Percentiles rank a stretch among this genome's conserved stretches.
Evolutionary conservation across 495 filamentous ascomycete genomes (phyloP).

Genomic region (Lepidopterella palustris): DNA sequence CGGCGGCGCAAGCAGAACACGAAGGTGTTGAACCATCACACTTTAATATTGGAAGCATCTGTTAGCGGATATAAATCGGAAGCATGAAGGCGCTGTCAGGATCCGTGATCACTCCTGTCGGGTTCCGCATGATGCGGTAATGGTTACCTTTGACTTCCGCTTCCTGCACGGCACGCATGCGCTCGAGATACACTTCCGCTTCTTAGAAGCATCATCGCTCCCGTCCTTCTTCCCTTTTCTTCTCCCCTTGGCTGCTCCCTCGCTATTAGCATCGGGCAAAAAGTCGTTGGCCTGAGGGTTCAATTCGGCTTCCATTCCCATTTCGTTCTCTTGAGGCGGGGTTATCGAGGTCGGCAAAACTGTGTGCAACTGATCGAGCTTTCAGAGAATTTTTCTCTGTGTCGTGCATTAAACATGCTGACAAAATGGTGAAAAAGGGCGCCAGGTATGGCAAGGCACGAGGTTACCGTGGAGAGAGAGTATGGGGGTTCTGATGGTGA

Average conservation of each 20-base stretch:
- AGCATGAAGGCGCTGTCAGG: no score
- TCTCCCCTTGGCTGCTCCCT: slow-evolving; percentile 13
- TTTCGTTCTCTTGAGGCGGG: not conserved
- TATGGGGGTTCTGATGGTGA: no score
- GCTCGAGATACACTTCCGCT: slow-evolving; percentile 86
- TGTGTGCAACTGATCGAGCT: not conserved
- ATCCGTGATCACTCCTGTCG: no score
- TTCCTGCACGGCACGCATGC: slow-evolving; percentile 90
- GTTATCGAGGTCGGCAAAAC: not conserved
- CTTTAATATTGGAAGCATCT: slow-evolving; percentile 34
- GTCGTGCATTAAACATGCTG: not conserved
- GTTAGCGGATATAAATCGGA: slow-evolving; percentile 22
- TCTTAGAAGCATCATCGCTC: slow-evolving; percentile 39
- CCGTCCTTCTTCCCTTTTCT: slow-evolving; percentile 28
- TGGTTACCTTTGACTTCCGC: slow-evolving; percentile 70
- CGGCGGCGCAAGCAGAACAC: slow-evolving; percentile 89
- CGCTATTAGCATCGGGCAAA: not conserved
- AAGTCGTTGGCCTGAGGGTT: not conserved
- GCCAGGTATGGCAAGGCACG: no score
- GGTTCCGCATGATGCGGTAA: not conserved
- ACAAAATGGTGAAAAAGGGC: no score
- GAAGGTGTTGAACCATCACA: slow-evolving; percentile 91
- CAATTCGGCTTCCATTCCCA: not conserved
- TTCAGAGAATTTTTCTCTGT: not conserved
- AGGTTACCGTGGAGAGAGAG: no score